Conservation (phyloP, 2,329 filamentous ascomycete genomes). For the Aspergillus clavatus region DNA sequence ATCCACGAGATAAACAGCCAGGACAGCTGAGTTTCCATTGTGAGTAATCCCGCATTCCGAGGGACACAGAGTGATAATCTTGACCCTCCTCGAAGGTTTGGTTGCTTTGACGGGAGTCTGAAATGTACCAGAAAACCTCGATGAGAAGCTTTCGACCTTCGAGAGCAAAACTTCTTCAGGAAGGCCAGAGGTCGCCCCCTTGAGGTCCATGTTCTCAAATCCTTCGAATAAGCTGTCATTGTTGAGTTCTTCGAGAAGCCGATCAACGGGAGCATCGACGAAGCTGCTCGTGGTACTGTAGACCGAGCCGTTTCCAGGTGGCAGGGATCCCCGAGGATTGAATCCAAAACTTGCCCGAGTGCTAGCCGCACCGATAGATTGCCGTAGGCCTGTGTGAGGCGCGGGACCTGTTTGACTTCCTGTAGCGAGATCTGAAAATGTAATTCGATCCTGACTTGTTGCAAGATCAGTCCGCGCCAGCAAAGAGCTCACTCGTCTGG, state of each 20-base stretch:
- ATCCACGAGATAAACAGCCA: constrained; percentile 64
- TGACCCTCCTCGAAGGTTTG: constrained; percentile 26
- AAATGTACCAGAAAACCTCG: constrained; percentile 39
- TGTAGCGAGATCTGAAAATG: constrained; percentile 68
- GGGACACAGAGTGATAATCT: constrained; percentile 61
- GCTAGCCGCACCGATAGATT: constrained; percentile 68
- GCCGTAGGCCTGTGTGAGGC: constrained; percentile 50
- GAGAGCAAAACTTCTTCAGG: constrained; percentile 67
- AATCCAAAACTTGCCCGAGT: constrained; percentile 58
- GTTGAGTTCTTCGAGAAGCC: constrained; percentile 63
- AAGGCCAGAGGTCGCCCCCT: constrained; percentile 67
- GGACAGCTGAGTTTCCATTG: constrained; percentile 26
- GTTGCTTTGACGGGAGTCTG: constrained; percentile 21
- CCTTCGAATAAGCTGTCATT: constrained; percentile 61
- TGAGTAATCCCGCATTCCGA: constrained; percentile 29
- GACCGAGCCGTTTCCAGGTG: constrained; percentile 44
- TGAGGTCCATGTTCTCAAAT: constrained; percentile 66
- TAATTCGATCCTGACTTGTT: constrained; percentile 72
- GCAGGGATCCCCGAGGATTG: constrained; percentile 53
- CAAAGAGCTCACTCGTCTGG: constrained; percentile 85
- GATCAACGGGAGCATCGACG: constrained; percentile 64
- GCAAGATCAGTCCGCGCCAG: constrained; percentile 82
- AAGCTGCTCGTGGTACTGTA: constrained; percentile 55
- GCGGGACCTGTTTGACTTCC: constrained; percentile 35
- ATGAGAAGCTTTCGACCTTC: constrained; percentile 65